These are phyloP conservation scores for Acanthochlamys bracteata DNA, from an alignment of 106 monocot species.

Conservation along the genomic window DNA sequence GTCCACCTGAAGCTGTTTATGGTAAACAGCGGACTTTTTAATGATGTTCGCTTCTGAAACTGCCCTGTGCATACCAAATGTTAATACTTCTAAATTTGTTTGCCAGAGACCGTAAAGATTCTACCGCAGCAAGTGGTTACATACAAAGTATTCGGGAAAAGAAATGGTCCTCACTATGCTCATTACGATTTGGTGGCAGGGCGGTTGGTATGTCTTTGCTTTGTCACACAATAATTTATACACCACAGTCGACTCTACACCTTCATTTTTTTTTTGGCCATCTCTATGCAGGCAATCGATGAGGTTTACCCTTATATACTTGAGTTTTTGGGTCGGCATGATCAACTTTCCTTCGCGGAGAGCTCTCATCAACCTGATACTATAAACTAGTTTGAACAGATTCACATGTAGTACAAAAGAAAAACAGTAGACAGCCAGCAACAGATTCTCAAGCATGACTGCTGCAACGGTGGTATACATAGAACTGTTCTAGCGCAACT, in stretches of 20 bases:
- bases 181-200: constrained; percentile 95
- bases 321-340: constrained; percentile 50
- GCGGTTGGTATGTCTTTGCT: constrained; percentile 40
- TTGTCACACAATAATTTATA: neutral
- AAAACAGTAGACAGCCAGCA: too few species aligned
- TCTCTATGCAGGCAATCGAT: constrained; percentile 38
- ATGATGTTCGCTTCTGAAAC: neutral
- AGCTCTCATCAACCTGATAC: neutral
- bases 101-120: constrained; percentile 76
- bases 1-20: constrained; percentile 92
- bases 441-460: too few species aligned
- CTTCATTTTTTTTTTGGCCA: neutral
- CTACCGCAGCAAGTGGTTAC: constrained; percentile 48
- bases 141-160: constrained; percentile 72
- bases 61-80: neutral
- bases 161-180: constrained; percentile 81
- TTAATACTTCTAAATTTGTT: constrained; percentile 1
- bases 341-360: constrained; percentile 5
- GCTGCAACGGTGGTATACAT: too few species aligned
- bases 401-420: neutral
- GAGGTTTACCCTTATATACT: constrained; percentile 72
- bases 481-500: too few species aligned
- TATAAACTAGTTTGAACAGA: neutral
- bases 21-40: constrained; percentile 25
- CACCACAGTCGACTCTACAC: neutral